Evolutionary conservation across 768 basidiomycete genomes (phyloP).

Genomic region (Panaeolus papilionaceus): DNA sequence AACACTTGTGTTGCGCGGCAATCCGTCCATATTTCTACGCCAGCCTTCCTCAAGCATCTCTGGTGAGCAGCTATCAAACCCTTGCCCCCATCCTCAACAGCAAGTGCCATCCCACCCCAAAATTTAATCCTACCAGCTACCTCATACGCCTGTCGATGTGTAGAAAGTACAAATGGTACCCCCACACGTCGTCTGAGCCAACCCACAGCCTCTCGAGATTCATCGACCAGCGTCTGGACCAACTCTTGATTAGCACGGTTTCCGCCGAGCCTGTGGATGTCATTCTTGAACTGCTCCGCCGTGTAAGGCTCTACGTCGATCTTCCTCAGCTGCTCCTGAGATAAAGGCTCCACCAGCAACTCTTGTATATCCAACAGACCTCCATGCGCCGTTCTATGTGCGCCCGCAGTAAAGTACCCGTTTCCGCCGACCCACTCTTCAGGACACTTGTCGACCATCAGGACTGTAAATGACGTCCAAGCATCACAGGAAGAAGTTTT

Average conservation of each 20-base stretch:
- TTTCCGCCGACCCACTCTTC: conserved; percentile 72
- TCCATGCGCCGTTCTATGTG: conserved; percentile 65
- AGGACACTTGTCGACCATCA: conserved; percentile 72
- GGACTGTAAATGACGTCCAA: conserved; percentile 39
- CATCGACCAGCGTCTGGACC: conserved; percentile 57
- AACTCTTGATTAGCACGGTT: conserved; percentile 55
- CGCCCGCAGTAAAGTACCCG: conserved; percentile 76
- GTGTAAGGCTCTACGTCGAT: conserved; percentile 70
- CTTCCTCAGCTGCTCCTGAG: conserved; percentile 44
- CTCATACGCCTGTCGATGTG: conserved; percentile 72
- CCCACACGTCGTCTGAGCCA: conserved; percentile 62
- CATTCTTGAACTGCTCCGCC: conserved; percentile 54
- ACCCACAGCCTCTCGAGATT: conserved; percentile 58
- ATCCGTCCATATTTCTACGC: conserved; percentile 65
- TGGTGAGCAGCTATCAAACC: conserved; percentile 66
- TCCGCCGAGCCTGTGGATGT: conserved; percentile 65
- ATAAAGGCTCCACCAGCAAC: conserved; percentile 52
- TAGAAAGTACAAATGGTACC: conserved; percentile 63
- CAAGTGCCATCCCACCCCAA: conserved; percentile 73
- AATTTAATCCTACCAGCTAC: conserved; percentile 67
- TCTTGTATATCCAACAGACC: conserved; percentile 67
- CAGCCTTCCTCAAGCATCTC: conserved; percentile 50
- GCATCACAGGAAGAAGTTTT: not conserved
- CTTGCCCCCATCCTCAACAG: conserved; percentile 71
- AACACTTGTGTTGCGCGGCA: conserved; percentile 50